Percentiles rank a stretch among this genome's conserved stretches.
Evolutionary conservation across 345 rosid genomes (phyloP).

Genomic region (Ceriops decandra): DNA sequence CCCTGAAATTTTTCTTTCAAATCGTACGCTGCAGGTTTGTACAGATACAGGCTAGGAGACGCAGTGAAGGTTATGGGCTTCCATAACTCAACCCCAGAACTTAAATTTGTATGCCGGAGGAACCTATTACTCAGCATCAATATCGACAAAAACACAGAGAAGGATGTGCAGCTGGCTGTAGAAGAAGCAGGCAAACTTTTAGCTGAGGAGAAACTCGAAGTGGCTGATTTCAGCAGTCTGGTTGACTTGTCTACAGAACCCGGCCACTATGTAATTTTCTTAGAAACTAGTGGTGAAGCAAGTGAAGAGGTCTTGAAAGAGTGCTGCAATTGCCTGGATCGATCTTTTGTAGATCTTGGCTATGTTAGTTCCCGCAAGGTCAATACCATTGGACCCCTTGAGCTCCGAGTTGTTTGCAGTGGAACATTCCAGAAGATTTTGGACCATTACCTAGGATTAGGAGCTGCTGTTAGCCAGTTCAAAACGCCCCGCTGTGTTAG

Average conservation of each 20-base stretch:
- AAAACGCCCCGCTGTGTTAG: constrained; percentile 85
- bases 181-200: constrained; percentile 61
- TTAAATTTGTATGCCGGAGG: constrained; percentile 72
- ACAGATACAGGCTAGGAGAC: constrained; percentile 87
- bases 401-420: constrained; percentile 60
- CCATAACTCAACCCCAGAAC: constrained; percentile 79
- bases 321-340: constrained; percentile 71
- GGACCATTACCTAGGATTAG: constrained; percentile 69
- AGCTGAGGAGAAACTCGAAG: constrained; percentile 61
- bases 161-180: constrained; percentile 72
- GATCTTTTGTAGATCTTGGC: constrained; percentile 66
- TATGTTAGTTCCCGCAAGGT: constrained; percentile 67
- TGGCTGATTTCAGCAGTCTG: constrained; percentile 79
- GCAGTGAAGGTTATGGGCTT: constrained; percentile 70
- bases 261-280: constrained; percentile 79
- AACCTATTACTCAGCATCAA: constrained; percentile 72
- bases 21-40: constrained; percentile 56
- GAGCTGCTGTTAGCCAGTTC: constrained; percentile 76
- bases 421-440: constrained; percentile 79
- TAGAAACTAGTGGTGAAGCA: constrained; percentile 72
- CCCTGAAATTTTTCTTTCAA: background rate
- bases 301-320: constrained; percentile 53
- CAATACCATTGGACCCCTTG: constrained; percentile 67
- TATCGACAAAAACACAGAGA: constrained; percentile 91
- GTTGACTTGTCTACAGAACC: constrained; percentile 69